phyloP scores from a whole-genome alignment of 495 filamentous ascomycete genomes.

The Penicillium lagena region DNA sequence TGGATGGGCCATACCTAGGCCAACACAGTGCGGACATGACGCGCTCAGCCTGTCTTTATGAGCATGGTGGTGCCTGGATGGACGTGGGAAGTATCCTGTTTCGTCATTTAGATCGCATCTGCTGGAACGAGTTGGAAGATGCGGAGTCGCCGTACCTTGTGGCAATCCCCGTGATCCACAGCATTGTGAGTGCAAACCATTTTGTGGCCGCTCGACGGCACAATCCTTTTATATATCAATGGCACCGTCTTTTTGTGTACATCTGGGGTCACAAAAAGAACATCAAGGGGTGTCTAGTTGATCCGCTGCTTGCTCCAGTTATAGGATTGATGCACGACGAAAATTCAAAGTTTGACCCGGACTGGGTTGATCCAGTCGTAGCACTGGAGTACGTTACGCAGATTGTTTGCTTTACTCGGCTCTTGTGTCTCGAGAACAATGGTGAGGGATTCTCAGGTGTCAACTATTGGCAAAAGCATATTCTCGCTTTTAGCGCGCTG shows the following conservation, averaged over 20 bases:
- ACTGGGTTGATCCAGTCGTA: not conserved
- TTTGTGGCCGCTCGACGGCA: conserved; percentile 12
- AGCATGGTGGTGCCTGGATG: conserved; percentile 17
- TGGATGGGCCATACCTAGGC: conserved; percentile 12
- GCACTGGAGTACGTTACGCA: conserved; percentile 1
- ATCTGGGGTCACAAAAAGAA: not conserved
- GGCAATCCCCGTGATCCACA: conserved; percentile 2
- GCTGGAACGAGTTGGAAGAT: conserved; percentile 12
- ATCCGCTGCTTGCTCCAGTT: not conserved
- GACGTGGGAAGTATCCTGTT: conserved; percentile 18
- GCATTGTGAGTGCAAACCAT: conserved; percentile 5
- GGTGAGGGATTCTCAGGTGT: conserved; percentile 4
- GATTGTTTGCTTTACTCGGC: conserved; percentile 1
- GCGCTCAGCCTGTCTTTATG: conserved; percentile 10
- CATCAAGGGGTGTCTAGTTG: not conserved
- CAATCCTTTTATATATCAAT: conserved; percentile 12
- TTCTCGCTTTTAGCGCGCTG: conserved; percentile 3
- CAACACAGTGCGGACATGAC: conserved; percentile 18
- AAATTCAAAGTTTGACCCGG: not conserved
- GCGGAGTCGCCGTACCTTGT: conserved; percentile 9
- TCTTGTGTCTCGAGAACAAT: conserved; percentile 3
- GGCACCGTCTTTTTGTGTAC: not conserved
- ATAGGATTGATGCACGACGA: not conserved
- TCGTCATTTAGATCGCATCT: conserved; percentile 12
- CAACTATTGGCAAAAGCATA: conserved; percentile 2